phyloP scores from a whole-genome alignment of 2,329 filamentous ascomycete species.

The Immersiporthe knoxdaviesiana region DNA sequence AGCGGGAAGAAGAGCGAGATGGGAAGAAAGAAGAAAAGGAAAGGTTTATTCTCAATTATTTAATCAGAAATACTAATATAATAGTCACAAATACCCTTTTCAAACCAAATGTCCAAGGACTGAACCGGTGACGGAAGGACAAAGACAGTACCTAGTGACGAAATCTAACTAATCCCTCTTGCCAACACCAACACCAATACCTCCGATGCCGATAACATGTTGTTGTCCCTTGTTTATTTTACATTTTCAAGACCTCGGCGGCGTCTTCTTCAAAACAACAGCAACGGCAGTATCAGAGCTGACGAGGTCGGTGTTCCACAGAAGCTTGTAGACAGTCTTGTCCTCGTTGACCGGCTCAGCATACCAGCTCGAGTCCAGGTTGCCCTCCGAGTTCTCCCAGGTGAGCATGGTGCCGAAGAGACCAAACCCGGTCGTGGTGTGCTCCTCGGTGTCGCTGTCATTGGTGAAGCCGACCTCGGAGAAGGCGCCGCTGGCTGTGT shows the following conservation, averaged over 20 bases:
- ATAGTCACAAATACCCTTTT: not conserved
- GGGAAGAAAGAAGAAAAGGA: too few species aligned
- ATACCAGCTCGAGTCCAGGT: not conserved
- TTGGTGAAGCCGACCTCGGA: not conserved
- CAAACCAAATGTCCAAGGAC: not conserved
- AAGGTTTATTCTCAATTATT: not conserved
- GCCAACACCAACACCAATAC: not conserved
- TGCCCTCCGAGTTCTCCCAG: not conserved
- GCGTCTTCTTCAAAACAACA: not conserved
- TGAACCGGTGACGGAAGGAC: not conserved
- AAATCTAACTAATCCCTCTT: not conserved
- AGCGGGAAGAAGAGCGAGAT: too few species aligned
- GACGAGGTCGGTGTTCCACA: conserved; percentile 3
- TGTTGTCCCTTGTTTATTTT: too few species aligned
- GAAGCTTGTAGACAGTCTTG: not conserved
- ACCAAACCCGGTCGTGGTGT: not conserved
- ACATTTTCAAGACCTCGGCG: not conserved
- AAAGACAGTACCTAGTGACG: not conserved
- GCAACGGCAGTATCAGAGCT: conserved; percentile 3
- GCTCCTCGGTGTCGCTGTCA: not conserved
- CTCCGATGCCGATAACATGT: not conserved
- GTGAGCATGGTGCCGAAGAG: conserved; percentile 5
- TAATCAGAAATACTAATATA: not conserved
- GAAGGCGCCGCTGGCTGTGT: not conserved
- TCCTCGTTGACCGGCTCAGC: not conserved